Evolutionary conservation across 345 rosid species (phyloP), one percentile per base, ranked within the genome.

Genomic region (Acer yangbiense): DNA sequence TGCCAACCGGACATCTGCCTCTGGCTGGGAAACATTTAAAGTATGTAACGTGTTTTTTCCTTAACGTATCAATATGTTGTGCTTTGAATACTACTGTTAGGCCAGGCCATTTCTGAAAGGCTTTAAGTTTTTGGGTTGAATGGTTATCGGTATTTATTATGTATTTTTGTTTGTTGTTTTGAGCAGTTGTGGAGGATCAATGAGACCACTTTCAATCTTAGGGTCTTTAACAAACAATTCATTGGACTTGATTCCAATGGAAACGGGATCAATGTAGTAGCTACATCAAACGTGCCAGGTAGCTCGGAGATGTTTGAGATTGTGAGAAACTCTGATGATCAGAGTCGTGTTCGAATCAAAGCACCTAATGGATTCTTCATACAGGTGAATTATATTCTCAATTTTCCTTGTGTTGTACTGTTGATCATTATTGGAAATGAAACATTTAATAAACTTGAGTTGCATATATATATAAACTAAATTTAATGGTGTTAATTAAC

Each of bases 1-100:
- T 64, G 91, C 91, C 8, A 89, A 91, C 75, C 54, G 90, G 4
- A 54, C 85, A 16, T 11, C 84, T 18, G 86, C 91, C 29, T 88
- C 90, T 6, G 82, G 83, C 73, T 91, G 92, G 95, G 95, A 91
- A 72, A 88, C 90, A 23, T 89, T 91, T 74, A 84, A 44, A 65
- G 93, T 27, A 27, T 2, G 29, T 91, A 73, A 79, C 46, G 12
- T 65, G 0, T n/a, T 27, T 66, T 20, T 11, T 13, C 13, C 7
- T 3, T 35, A 35, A 4, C 39, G 6, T 35, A 35, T 35, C 39
- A 5, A 35, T 4, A 35, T 35, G 7, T 35, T 35, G 39, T 5
- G 39, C 39, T 50, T 11, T 50, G 14, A 13, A 12, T 50, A 50
- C 17, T 14, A 50, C 17, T 3, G 6, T 14, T 50, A 4, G 6